Evolutionary conservation across 2,329 filamentous ascomycete genomes (phyloP), one percentile per base, ranked within the genome.

Genomic region (Fusarium nisikadoi): DNA sequence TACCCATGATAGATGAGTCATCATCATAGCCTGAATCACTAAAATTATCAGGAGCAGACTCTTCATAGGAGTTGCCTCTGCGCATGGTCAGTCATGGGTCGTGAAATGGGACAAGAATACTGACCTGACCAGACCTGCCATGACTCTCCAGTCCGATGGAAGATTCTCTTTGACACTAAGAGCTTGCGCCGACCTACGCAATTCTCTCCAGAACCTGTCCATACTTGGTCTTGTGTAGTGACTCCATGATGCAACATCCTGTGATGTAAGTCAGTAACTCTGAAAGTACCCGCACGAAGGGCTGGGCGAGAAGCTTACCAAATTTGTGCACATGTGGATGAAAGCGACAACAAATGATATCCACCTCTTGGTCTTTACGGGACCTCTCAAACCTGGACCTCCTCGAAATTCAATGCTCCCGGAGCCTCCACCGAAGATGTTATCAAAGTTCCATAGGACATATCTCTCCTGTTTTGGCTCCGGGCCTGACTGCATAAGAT

Each of bases 1-100:
- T 52, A 12, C 49, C 49, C 49, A 52, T n/a, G 23, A 52, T 27
- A 17, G 49, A 52, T 38, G 49, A 52, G 23, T 52, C 49, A 52
- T 36, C 49, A n/a, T 7, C 11, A 17, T 52, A 52, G 23, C 49
- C 33, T 13, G 49, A 52, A 27, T 52, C 49, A 2, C 23, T 52
- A 8, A 52, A 38, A 13, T 52, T 13, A 27, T 52, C 49, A n/a
- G 38, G 4, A n/a, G 2, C 10, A 38, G 49, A 52, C 2, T 52
- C 49, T 17, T 52, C 49, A 6, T 52, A 52, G 2, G 49, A 52
- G 17, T 10, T 52, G 2, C 49, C 49, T 23, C 49, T 52, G 23
- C 4, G 20, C 17, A 27, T 20, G 10, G 19, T 38, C 16, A 38
- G 23, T n/a, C 7, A 14, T 9, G 10, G 3, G 5, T 17, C 16